Evolutionary conservation across 2,329 filamentous ascomycete species (phyloP), one percentile per base, ranked within the genome.

Genomic region (Xylariales sp.): DNA sequence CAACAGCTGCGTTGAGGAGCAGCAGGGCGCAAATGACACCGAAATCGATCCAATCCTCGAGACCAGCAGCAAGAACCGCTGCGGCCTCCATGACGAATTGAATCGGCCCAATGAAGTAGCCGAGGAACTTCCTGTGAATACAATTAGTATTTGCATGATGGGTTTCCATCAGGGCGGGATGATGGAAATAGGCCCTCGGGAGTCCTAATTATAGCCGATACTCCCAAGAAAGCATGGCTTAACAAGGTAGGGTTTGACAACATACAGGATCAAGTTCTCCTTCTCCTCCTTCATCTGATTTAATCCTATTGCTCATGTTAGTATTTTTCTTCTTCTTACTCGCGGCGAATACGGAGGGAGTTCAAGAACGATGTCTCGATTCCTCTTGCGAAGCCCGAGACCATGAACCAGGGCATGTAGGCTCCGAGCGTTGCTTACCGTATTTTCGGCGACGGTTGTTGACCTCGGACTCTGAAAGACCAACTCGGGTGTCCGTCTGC

Each of bases 1-100:
- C 88, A 49, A 95, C 88, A 50, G 68, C 70, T 31, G 88, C 88
- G 70, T 95, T 95, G 50, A 95, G 84, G 51, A 94, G 63, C 8
- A 95, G 76, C 38, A 94, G 74, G 58, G 71, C 88, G 64, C 84
- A 88, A 53, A 95, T 95, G 59, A 95, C 88, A 74, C 87, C 88
- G 58, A 95, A 91, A 71, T 95, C 88, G 50, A 95, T 85, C 88
- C 88, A 95, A 57, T 93, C 86, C 65, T 86, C 67, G 31, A 95
- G 79, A 80, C 86, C 86, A 47, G 84, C 86, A 60, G 88, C 88
- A 45, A 94, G 76, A 58, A 90, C 73, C 53, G 85, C 85, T 47
- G 87, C 86, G 65, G 80, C 84, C 81, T 91, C 86, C 88, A 95
- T 95, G 61, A 95, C 88, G 66, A 91, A 91, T 63, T 94, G 88